phyloP scores from a whole-genome alignment of 1,284 basidiomycete genomes.

The Phellopilus nigrolimitatus region DNA sequence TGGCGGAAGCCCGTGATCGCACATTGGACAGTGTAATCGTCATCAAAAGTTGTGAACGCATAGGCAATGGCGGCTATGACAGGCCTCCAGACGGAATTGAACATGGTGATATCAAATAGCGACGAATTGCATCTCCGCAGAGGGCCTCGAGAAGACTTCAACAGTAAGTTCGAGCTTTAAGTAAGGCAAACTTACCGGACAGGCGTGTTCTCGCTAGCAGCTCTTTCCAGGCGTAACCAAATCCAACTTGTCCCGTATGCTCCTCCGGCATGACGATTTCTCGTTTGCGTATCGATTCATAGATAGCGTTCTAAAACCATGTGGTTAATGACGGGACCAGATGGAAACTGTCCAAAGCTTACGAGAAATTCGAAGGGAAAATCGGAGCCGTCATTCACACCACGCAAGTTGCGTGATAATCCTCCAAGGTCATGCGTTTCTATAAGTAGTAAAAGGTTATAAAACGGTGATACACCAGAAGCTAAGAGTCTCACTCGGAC shows the following conservation, averaged over 20 bases:
- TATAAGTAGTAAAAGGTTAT: constrained; percentile 30
- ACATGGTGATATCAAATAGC: constrained; percentile 89
- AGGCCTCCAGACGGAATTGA: constrained; percentile 87
- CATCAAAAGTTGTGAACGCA: constrained; percentile 93
- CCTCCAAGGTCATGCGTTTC: constrained; percentile 96
- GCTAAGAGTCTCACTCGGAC: constrained; percentile 56
- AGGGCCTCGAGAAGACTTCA: constrained; percentile 46
- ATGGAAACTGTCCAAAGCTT: constrained; percentile 27
- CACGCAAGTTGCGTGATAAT: constrained; percentile 90
- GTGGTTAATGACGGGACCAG: constrained; percentile 1
- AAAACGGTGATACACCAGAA: too few species aligned
- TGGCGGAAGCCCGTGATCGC: constrained; percentile 95
- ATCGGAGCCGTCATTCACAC: constrained; percentile 85
- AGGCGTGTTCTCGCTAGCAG: constrained; percentile 79
- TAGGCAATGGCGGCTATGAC: constrained; percentile 88
- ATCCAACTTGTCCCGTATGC: constrained; percentile 93
- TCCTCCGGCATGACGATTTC: constrained; percentile 99
- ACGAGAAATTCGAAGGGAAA: constrained; percentile 88
- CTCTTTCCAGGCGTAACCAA: constrained; percentile 99
- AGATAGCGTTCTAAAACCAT: constrained; percentile 68
- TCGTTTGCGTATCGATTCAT: constrained; percentile 89
- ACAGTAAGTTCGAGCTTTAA: constrained; percentile 18
- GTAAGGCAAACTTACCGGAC: constrained; percentile 49
- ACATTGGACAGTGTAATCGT: constrained; percentile 94
- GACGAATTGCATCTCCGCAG: constrained; percentile 77